Evolutionary conservation across 176 grass and related monocot genomes (phyloP).

Genomic region (Puya raimondii): DNA sequence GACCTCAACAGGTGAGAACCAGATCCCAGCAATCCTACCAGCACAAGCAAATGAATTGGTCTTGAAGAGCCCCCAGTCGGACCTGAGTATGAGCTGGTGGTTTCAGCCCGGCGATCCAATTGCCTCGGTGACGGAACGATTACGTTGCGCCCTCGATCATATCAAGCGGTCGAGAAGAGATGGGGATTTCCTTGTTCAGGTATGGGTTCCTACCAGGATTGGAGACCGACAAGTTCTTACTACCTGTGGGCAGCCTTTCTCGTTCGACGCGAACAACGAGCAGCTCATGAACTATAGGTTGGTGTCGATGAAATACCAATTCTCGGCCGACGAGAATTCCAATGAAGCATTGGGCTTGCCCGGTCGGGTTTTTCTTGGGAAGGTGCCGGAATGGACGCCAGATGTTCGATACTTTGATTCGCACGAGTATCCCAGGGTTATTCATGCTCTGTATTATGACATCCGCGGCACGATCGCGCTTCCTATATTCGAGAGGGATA

Average conservation of each 20-base stretch:
- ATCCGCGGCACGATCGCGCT: slow-evolving; percentile 76
- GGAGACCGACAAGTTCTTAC: slow-evolving; percentile 74
- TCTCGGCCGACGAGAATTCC: slow-evolving; percentile 65
- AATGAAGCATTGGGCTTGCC: slow-evolving; percentile 48
- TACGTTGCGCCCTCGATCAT: slow-evolving; percentile 46
- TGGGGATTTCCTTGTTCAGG: slow-evolving; percentile 63
- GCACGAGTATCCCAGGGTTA: slow-evolving; percentile 72
- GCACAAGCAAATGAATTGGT: neutral
- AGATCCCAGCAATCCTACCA: neutral
- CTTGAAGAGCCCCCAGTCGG: neutral
- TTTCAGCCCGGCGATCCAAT: slow-evolving; percentile 18
- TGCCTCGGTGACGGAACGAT: slow-evolving; percentile 46
- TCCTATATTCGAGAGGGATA: slow-evolving; percentile 56
- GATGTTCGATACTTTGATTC: slow-evolving; percentile 81
- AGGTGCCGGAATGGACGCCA: slow-evolving; percentile 88
- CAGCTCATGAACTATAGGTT: slow-evolving; percentile 54
- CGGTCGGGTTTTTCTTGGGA: slow-evolving; percentile 77
- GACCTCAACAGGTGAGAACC: slow-evolving; percentile 1
- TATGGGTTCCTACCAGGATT: slow-evolving; percentile 66
- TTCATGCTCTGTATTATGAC: slow-evolving; percentile 49
- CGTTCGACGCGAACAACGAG: slow-evolving; percentile 34
- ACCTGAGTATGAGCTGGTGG: slow-evolving; percentile 3
- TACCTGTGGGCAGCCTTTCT: slow-evolving; percentile 78
- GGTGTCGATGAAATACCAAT: slow-evolving; percentile 61
- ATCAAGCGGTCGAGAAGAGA: slow-evolving; percentile 39